Percentiles rank a stretch among this genome's conserved stretches.
These are phyloP conservation scores for Physaria fendleri DNA, from an alignment of 345 rosid genomes.

Conservation along the genomic window DNA sequence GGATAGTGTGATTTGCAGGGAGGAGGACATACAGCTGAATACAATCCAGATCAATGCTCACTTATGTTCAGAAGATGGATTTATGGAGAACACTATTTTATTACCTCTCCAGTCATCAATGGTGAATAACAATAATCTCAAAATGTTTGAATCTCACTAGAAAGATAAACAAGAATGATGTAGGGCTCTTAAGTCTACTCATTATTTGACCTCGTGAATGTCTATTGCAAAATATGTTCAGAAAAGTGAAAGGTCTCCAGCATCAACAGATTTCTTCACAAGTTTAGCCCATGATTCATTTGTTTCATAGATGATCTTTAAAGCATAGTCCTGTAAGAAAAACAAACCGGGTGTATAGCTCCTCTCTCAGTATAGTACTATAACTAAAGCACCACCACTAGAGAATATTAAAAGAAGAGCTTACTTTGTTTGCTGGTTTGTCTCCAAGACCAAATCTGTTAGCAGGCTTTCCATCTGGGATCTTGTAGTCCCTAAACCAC, in stretches of 20 bases:
- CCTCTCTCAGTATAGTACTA: neutral
- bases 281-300: slow-evolving; percentile 88
- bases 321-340: slow-evolving; percentile 65
- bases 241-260: slow-evolving; percentile 60
- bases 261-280: slow-evolving; percentile 58
- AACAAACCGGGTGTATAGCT: slow-evolving; percentile 3
- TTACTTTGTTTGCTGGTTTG: slow-evolving; percentile 83
- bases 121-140: slow-evolving; percentile 10
- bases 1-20: slow-evolving; percentile 35
- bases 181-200: neutral
- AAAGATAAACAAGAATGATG: slow-evolving; percentile 14
- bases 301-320: slow-evolving; percentile 69
- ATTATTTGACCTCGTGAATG: neutral
- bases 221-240: slow-evolving; percentile 13
- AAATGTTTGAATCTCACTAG: neutral
- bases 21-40: slow-evolving; percentile 61
- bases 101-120: slow-evolving; percentile 12
- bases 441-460: slow-evolving; percentile 94
- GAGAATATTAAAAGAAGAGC: neutral
- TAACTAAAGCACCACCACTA: neutral
- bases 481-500: slow-evolving; percentile 97
- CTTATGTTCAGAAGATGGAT: slow-evolving; percentile 39
- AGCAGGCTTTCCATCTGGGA: slow-evolving; percentile 98
- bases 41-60: slow-evolving; percentile 43
- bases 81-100: slow-evolving; percentile 18